Conservation (phyloP, 2,329 filamentous ascomycete species). For the Epichloe sp. region DNA sequence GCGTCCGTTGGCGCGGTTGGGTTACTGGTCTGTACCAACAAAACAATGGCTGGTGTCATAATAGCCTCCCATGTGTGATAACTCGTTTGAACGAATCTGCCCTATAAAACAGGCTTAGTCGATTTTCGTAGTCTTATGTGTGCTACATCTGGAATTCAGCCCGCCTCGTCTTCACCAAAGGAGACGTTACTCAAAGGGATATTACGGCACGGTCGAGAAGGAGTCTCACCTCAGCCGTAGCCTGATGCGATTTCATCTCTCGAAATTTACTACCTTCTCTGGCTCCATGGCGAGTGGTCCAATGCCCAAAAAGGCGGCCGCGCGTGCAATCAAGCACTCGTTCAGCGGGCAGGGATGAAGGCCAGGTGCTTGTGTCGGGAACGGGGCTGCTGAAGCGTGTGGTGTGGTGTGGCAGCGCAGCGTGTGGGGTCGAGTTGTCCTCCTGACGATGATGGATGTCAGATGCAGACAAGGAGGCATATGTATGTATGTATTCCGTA, state of each 20-base stretch:
- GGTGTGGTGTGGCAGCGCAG: background rate
- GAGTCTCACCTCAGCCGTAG: background rate
- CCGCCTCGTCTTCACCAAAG: background rate
- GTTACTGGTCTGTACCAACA: too few relatives aligned
- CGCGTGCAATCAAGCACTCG: background rate
- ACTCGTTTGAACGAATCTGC: too few relatives aligned
- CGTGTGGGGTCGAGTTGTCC: too few relatives aligned
- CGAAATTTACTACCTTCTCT: background rate
- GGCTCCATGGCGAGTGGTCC: background rate
- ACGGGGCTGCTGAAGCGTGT: background rate
- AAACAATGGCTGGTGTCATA: too few relatives aligned
- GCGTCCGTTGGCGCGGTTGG: background rate
- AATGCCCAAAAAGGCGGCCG: background rate
- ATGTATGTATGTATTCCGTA: background rate
- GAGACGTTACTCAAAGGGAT: background rate
- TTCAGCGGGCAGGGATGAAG: background rate
- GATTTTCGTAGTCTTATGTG: background rate
- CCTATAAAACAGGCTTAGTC: too few relatives aligned
- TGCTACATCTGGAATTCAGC: background rate
- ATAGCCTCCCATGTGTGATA: too few relatives aligned
- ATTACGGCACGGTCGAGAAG: background rate
- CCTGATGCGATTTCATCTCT: background rate
- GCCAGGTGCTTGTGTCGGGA: background rate
- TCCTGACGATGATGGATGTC: background rate
- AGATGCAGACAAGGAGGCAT: background rate